phyloP scores from a whole-genome alignment of 192 early-diverging fungal genomes.

The Umbelopsis sp. region DNA sequence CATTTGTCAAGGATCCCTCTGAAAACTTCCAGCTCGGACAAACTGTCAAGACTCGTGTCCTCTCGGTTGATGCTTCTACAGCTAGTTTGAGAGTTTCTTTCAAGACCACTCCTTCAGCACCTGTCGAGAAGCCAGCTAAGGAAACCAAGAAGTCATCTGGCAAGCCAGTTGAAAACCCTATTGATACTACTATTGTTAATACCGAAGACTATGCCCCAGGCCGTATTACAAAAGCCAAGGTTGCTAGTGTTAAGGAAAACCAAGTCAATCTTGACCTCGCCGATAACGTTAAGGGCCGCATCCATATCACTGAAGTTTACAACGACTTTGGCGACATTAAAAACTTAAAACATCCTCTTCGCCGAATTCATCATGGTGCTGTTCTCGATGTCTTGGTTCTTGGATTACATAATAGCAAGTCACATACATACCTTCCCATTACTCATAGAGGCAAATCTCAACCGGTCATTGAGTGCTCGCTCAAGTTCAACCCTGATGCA shows the following conservation, averaged over 20 bases:
- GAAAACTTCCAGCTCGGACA: slow-evolving; percentile 76
- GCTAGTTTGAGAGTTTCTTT: slow-evolving; percentile 71
- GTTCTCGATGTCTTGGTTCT: slow-evolving; percentile 65
- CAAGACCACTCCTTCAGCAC: slow-evolving; percentile 50
- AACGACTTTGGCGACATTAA: slow-evolving; percentile 38
- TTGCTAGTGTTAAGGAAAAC: slow-evolving; percentile 48
- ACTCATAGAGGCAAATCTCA: slow-evolving; percentile 50
- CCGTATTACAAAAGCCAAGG: slow-evolving; percentile 38
- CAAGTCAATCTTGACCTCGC: slow-evolving; percentile 70
- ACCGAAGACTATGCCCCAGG: slow-evolving; percentile 56
- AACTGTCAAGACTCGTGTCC: slow-evolving; percentile 72
- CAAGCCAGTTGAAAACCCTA: slow-evolving; percentile 36
- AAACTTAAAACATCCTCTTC: slow-evolving; percentile 40
- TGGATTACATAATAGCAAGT: slow-evolving; percentile 65
- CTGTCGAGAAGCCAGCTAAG: slow-evolving; percentile 4
- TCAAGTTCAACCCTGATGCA: slow-evolving; percentile 22
- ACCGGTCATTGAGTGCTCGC: slow-evolving; percentile 43
- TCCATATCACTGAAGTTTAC: slow-evolving; percentile 74
- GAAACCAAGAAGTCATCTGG: slow-evolving; percentile 1
- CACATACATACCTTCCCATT: slow-evolving; percentile 66
- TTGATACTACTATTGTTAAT: slow-evolving; percentile 42
- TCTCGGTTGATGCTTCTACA: slow-evolving; percentile 54
- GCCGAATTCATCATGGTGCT: slow-evolving; percentile 34
- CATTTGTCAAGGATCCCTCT: slow-evolving; percentile 45
- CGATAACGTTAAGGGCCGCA: slow-evolving; percentile 68